Percentiles rank a stretch among this genome's conserved stretches.
Conservation (phyloP, 1,284 basidiomycete species). For the Trametes hirsuta region DNA sequence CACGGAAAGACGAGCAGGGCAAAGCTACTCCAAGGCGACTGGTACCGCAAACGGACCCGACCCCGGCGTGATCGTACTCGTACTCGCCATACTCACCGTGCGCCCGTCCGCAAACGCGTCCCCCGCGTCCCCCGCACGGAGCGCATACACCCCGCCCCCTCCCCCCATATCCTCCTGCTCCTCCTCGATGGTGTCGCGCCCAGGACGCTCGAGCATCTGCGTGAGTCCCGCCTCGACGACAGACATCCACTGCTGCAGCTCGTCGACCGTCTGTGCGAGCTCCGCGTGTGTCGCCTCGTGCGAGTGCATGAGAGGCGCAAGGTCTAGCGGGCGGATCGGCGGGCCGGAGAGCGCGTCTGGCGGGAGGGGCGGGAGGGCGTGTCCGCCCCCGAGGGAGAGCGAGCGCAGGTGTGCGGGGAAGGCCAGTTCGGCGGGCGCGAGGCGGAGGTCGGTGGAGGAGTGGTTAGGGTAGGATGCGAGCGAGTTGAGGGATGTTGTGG, state of each 20-base stretch:
- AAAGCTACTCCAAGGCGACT: conserved; percentile 21
- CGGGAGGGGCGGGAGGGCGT: conserved; percentile 20
- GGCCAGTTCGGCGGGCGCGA: conserved; percentile 23
- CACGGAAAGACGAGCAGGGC: background rate
- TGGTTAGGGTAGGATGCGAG: conserved; percentile 32
- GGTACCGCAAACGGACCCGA: conserved; percentile 13
- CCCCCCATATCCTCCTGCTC: conserved; percentile 38
- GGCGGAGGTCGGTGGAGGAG: conserved; percentile 27
- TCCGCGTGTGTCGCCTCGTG: conserved; percentile 71
- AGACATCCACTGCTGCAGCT: conserved; percentile 81
- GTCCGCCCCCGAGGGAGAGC: conserved; percentile 28
- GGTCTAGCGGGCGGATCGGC: conserved; percentile 69
- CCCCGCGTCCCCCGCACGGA: too few species aligned
- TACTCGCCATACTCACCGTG: conserved; percentile 11
- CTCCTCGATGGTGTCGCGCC: conserved; percentile 57
- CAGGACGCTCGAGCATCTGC: conserved; percentile 58
- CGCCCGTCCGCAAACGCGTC: conserved; percentile 14
- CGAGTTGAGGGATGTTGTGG: conserved; percentile 35
- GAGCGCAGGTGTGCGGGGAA: conserved; percentile 30
- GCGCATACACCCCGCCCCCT: conserved; percentile 14
- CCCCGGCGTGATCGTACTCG: conserved; percentile 11
- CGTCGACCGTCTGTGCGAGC: conserved; percentile 77
- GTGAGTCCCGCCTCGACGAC: conserved; percentile 75
- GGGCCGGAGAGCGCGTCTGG: conserved; percentile 38
- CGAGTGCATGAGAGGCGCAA: conserved; percentile 58